Conservation (phyloP, 2,329 filamentous ascomycete genomes). For the Aaosphaeria pasadenensis region DNA sequence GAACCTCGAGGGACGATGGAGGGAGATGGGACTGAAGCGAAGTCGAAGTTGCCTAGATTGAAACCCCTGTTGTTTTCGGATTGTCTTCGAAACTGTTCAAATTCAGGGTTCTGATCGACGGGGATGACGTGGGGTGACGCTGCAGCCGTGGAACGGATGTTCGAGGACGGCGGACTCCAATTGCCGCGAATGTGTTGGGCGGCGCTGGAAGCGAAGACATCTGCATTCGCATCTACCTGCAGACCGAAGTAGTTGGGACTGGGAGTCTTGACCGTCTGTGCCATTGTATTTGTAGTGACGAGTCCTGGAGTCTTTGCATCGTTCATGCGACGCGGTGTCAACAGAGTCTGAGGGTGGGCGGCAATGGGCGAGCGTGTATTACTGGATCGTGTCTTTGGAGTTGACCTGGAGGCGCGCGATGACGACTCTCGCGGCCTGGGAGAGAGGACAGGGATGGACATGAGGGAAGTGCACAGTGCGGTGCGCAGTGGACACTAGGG, state of each 20-base stretch:
- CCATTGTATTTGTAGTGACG: slow-evolving; percentile 3
- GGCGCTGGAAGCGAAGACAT: slow-evolving; percentile 60
- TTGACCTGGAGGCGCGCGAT: slow-evolving; percentile 20
- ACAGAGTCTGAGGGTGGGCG: slow-evolving; percentile 17
- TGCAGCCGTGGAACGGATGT: slow-evolving; percentile 67
- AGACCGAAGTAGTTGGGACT: slow-evolving; percentile 90
- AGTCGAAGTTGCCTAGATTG: slow-evolving; percentile 41
- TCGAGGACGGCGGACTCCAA: slow-evolving; percentile 71
- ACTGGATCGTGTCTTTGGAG: slow-evolving; percentile 28
- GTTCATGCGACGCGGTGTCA: slow-evolving; percentile 31
- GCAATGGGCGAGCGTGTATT: slow-evolving; percentile 24
- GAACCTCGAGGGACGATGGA: slow-evolving; percentile 20
- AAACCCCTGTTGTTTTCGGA: slow-evolving; percentile 57
- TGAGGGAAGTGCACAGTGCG: slow-evolving; percentile 6
- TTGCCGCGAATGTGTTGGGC: slow-evolving; percentile 64
- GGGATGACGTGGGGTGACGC: slow-evolving; percentile 67
- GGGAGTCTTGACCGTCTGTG: slow-evolving; percentile 34
- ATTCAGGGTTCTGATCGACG: slow-evolving; percentile 75
- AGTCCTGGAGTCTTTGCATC: slow-evolving; percentile 30
- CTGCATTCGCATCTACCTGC: slow-evolving; percentile 58
- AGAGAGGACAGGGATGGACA: slow-evolving; percentile 37
- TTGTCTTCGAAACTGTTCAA: slow-evolving; percentile 73
- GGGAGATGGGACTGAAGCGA: slow-evolving; percentile 34
- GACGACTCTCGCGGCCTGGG: slow-evolving; percentile 28
- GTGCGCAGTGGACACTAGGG: background rate